Base-by-base conservation (phyloP, 257 asterid species). In the Thymus quinquecostatus region DNA sequence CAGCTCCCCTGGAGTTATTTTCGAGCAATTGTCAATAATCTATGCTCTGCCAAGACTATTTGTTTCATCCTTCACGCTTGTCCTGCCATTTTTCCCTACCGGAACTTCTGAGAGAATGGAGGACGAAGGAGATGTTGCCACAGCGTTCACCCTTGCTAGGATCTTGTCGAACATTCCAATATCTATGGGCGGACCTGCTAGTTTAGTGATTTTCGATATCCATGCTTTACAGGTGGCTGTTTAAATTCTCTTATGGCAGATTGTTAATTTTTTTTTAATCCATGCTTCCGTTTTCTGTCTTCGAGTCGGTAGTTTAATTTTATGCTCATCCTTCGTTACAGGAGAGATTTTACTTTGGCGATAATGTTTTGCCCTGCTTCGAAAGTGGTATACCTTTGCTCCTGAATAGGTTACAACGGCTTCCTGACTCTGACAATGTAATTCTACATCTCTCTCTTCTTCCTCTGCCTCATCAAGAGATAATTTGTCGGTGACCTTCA, bases 101-200 rank as follows among this genome's bases (percentile, higher is more conserved):
- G 99, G 98, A 34, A 92, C 99, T 29, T 95, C 92, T 41, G 99
- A 95, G 86, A 90, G 99, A 12, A 95, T 95, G 99, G 99, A 95
- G 80, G 99, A 92, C 12, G 99, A 95, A 83, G 99, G 99, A 49
- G 99, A 95, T 78, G 96, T 95, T 62, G 99, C 99, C 61, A 95
- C 98, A 21, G 99, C 99, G 29, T 87, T 95, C 74, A 90, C 99
- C 0, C 93, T 95, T 11, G 98, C 98, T n/a, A 86, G 98, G 76
- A 92, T 95, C 83, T 80, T 95, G 82, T 95, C 99, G 28, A 88
- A 88, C 70, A 85, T 83, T 77, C 99, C 99, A 11, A 90, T 92
- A 75, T 87, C 88, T 10, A 81, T 84, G 82, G 99, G 99, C 36
- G 99, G 99, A 21, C 99, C 99, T 69, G 86, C 98, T 58, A 95